Evolutionary conservation across 1,284 basidiomycete species (phyloP), one percentile per base, ranked within the genome.

Genomic region (Apiotrichum montevideense): DNA sequence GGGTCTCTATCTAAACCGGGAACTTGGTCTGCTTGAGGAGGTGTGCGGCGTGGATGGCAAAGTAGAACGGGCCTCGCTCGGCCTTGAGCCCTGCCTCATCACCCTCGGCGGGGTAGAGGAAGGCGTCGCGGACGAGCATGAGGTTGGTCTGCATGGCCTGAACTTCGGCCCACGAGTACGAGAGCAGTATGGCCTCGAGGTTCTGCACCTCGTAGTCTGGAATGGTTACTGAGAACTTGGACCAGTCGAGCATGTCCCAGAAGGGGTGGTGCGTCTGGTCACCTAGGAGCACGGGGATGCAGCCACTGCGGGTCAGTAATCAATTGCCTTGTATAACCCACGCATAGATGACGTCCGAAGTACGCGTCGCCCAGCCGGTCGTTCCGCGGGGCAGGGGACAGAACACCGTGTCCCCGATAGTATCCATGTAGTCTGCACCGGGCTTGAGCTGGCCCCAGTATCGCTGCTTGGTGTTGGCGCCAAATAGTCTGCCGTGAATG

Each of bases 271-370:
- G 66, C 33, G 70, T 54, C 39, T 66, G 64, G 56, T 75, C 71
- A 47, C 67, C 69, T 35, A 78, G 57, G 33, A 76, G 65, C 9
- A 75, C 74, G 10, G 76, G 75, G 46, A 78, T 77, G 59, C 76
- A 78, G 37, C 76, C 76, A 50, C 41, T 39, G 13, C 41, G n/a
- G 10, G 45, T 39, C 4, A 39, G 37, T 13, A 13, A 3, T 4
- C 2, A 2, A 8, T 8, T 39, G 3, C 37, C 8, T 13, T 2
- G 9, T 4, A 39, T 13, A 6, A 41, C 48, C 42, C 40, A 50
- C 54, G 75, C 70, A 55, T 73, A 77, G 47, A 77, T 67, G 15
- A 69, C 70, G 49, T 78, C 76, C 39, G 66, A 66, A 0, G 68
- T 67, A n/a, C 74, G 65, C 0, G 71, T 70, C 9, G 75, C 68